Base-by-base conservation (phyloP, 2,329 filamentous ascomycete species). In the Paracorniculantispora psalliotae region DNA sequence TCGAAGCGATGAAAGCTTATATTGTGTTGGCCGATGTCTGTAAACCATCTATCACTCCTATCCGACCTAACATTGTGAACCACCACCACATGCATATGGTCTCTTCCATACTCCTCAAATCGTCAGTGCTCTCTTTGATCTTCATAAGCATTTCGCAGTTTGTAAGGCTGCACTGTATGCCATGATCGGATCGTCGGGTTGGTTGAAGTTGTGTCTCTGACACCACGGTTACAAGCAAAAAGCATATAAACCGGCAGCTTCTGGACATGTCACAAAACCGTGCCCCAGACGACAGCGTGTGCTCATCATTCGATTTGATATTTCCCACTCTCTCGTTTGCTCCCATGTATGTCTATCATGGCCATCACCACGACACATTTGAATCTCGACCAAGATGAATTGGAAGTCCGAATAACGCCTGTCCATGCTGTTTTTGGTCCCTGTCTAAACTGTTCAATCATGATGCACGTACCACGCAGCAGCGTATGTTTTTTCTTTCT, bases 121-220 rank as follows among this genome's bases (percentile, higher is more conserved):
- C 77, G 77, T 81, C 79, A 78, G 79, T 71, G 79, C 79, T 81
- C 79, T 85, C 82, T 84, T 85, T 85, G 79, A 75, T 84, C 81
- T 69, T 81, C 81, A 66, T 65, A 63, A 68, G 67, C 59, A 58
- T 50, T n/a, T 47, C n/a, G 30, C 48, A 39, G 48, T 17, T 47
- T 58, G 56, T 59, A 46, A 44, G 63, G 65, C 67, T 39, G 59
- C 44, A n/a, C 2, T 23, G 19, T 15, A 26, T 54, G 57, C 49
- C 50, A 44, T 37, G 51, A 64, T 73, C 70, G 78, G 75, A 73
- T 79, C 71, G 68, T 73, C 68, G 64, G 65, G 33, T n/a, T 59
- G 57, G 64, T 50, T 64, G 59, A 56, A 61, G 59, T 59, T 21
- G 47, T 35, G 25, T 19, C 33, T 43, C 54, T 61, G 49, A 50